These are phyloP conservation scores for Anisodus tanguticus DNA, from an alignment of 257 asterid genomes.

Conservation along the genomic window DNA sequence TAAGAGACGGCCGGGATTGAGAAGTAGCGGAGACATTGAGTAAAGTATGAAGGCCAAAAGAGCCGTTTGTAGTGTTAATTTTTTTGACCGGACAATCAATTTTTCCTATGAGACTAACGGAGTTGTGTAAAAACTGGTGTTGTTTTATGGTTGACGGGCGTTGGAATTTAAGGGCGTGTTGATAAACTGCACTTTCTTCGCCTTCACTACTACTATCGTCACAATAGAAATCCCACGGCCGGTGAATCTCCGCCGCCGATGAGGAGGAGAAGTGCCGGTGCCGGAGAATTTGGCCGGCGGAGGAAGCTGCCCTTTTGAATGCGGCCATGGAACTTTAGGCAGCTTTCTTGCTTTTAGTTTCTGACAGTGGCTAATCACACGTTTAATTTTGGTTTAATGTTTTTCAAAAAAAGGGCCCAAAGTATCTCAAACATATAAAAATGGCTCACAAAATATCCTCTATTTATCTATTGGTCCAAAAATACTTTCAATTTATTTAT, in stretches of 20 bases:
- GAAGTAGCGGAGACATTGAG: constrained; percentile 48
- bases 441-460: too few species aligned
- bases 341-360: background rate
- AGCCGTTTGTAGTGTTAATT: constrained; percentile 24
- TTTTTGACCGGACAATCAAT: constrained; percentile 36
- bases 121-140: constrained; percentile 43
- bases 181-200: constrained; percentile 59
- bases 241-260: constrained; percentile 34
- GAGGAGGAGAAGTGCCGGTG: constrained; percentile 42
- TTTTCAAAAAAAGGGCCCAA: too few species aligned
- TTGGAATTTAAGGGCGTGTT: constrained; percentile 62
- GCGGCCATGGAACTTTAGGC: background rate
- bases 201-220: constrained; percentile 33
- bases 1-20: constrained; percentile 32
- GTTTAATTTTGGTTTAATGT: background rate
- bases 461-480: too few species aligned
- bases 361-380: background rate
- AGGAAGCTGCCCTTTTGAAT: too few species aligned
- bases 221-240: constrained; percentile 35
- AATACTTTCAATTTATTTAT: too few species aligned
- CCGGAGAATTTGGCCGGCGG: constrained; percentile 10
- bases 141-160: constrained; percentile 56
- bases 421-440: too few species aligned
- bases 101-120: constrained; percentile 74
- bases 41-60: constrained; percentile 46